These are phyloP conservation scores for Piedraia hortae DNA, from an alignment of 2,329 filamentous ascomycete species.

Conservation along the genomic window DNA sequence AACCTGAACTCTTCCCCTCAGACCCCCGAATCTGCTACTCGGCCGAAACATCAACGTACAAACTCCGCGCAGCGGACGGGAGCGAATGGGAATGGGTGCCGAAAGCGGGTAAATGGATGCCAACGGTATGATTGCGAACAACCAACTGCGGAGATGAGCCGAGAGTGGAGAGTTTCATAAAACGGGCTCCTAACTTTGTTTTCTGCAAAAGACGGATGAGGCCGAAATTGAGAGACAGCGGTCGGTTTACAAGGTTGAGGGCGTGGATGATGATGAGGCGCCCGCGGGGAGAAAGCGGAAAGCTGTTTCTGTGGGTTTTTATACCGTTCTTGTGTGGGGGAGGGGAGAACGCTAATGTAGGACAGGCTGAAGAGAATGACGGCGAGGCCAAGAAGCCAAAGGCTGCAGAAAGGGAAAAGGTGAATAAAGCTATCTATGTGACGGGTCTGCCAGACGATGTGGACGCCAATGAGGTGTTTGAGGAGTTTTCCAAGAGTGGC, in stretches of 20 bases:
- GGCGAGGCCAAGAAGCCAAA: slow-evolving; percentile 14
- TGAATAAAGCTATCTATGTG: slow-evolving; percentile 75
- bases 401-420: slow-evolving; percentile 16
- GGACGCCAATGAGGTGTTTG: slow-evolving; percentile 51
- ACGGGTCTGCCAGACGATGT: slow-evolving; percentile 63
- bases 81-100: slow-evolving; percentile 63
- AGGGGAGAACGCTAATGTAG: not conserved
- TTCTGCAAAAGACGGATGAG: slow-evolving; percentile 29
- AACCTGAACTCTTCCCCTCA: slow-evolving; percentile 40
- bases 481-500: slow-evolving; percentile 67
- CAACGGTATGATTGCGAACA: slow-evolving; percentile 20
- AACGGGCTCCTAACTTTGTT: slow-evolving; percentile 3
- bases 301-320: slow-evolving; percentile 2
- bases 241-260: slow-evolving; percentile 30
- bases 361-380: slow-evolving; percentile 1
- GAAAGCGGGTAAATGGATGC: slow-evolving; percentile 46
- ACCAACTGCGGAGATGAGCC: not conserved
- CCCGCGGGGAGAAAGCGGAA: slow-evolving; percentile 14
- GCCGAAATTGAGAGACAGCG: slow-evolving; percentile 31
- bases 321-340: too few species aligned
- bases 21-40: slow-evolving; percentile 73
- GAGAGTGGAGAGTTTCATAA: slow-evolving; percentile 5
- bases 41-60: slow-evolving; percentile 45
- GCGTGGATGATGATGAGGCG: slow-evolving; percentile 27
- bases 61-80: slow-evolving; percentile 62